These are phyloP conservation scores for Pythium sp. DNA, from an alignment of 352 stramenopile species.

Conservation along the genomic window DNA sequence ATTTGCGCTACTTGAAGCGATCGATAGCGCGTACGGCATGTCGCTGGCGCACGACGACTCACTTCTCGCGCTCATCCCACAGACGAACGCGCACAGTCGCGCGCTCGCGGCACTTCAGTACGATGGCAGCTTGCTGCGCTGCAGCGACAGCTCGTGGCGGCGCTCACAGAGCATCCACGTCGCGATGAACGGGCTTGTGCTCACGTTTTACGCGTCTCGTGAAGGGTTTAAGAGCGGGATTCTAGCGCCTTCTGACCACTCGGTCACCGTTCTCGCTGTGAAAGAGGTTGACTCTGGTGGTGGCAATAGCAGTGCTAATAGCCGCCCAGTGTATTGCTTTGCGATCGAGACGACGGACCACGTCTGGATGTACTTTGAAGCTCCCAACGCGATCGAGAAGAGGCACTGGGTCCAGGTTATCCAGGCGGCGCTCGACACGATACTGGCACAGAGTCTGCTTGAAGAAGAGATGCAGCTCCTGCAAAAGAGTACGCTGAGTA, in stretches of 20 bases:
- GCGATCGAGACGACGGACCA: slow-evolving; percentile 55
- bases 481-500: not conserved
- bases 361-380: slow-evolving; percentile 44
- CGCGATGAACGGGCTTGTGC: slow-evolving; percentile 33
- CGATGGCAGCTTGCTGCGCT: slow-evolving; percentile 36
- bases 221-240: slow-evolving; percentile 55
- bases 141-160: slow-evolving; percentile 32
- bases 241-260: slow-evolving; percentile 7
- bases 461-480: slow-evolving; percentile 27
- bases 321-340: slow-evolving; percentile 27
- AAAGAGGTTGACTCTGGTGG: slow-evolving; percentile 19
- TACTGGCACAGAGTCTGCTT: slow-evolving; percentile 45
- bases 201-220: slow-evolving; percentile 53
- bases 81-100: slow-evolving; percentile 26
- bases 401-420: slow-evolving; percentile 49
- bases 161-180: slow-evolving; percentile 44
- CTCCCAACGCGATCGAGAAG: slow-evolving; percentile 33
- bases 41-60: slow-evolving; percentile 29
- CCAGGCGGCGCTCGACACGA: slow-evolving; percentile 46
- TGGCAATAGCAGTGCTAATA: slow-evolving; percentile 32
- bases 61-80: slow-evolving; percentile 32
- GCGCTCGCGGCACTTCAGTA: slow-evolving; percentile 36
- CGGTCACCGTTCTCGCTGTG: slow-evolving; percentile 16
- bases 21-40: slow-evolving; percentile 41
- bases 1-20: slow-evolving; percentile 43